Conservation (phyloP, 2,329 filamentous ascomycete species). For the Calonectria pseudoreteaudii region DNA sequence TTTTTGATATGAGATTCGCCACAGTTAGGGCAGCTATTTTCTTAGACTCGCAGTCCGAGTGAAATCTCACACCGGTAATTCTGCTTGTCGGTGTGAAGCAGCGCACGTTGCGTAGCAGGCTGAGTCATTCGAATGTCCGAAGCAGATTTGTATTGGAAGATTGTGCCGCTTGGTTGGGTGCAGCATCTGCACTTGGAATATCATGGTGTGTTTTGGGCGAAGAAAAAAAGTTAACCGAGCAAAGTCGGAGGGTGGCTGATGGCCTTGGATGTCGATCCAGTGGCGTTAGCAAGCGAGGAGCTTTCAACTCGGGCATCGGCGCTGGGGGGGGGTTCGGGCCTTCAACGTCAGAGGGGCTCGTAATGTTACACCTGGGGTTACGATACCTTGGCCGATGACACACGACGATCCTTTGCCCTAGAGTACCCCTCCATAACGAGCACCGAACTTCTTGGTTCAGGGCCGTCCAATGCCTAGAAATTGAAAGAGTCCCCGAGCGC, state of each 20-base stretch:
- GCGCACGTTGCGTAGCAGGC: background rate
- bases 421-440: background rate
- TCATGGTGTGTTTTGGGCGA: background rate
- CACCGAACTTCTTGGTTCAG: background rate
- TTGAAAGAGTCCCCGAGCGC: constrained; percentile 22
- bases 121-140: background rate
- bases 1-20: constrained; percentile 19
- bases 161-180: background rate
- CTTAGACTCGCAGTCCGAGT: background rate
- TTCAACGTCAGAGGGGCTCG: constrained; percentile 13
- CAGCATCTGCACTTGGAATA: background rate
- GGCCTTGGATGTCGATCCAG: constrained; percentile 4
- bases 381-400: constrained; percentile 21
- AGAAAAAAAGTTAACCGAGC: background rate
- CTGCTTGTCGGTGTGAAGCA: background rate
- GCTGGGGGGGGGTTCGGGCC: constrained; percentile 4
- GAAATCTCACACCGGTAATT: background rate
- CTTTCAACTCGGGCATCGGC: constrained; percentile 5
- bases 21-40: background rate
- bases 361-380: constrained; percentile 15
- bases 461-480: background rate
- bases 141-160: constrained; percentile 1
- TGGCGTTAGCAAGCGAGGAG: constrained; percentile 8
- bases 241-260: constrained; percentile 2
- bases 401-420: background rate